phyloP scores from a whole-genome alignment of 1,284 basidiomycete species.

The Amylostereum areolatum region DNA sequence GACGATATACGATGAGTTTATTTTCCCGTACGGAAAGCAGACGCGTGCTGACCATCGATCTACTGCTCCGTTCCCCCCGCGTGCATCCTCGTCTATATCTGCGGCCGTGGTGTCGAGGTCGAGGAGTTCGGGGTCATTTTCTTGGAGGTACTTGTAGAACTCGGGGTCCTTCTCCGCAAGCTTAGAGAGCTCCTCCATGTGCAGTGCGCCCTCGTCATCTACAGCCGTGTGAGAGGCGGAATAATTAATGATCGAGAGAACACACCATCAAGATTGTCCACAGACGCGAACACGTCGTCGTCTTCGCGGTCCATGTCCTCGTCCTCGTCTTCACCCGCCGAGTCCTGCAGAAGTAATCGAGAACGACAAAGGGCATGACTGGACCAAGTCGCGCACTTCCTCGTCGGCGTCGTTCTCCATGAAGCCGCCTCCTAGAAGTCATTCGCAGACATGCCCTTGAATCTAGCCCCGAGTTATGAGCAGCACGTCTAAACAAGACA shows the following conservation, averaged over 20 bases:
- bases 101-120: conserved; percentile 50
- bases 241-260: not conserved
- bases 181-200: conserved; percentile 81
- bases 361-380: too few species aligned
- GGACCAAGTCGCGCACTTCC: not conserved
- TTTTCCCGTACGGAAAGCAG: too few species aligned
- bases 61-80: too few species aligned
- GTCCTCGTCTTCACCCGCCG: too few species aligned
- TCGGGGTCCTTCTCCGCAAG: conserved; percentile 95
- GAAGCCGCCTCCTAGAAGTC: conserved; percentile 78
- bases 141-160: conserved; percentile 96
- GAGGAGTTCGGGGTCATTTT: conserved; percentile 89
- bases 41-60: too few species aligned
- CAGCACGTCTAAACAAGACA: not conserved
- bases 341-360: not conserved
- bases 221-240: conserved; percentile 1
- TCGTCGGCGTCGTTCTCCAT: conserved; percentile 53
- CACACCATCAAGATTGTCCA: conserved; percentile 71
- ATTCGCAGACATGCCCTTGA: conserved; percentile 69
- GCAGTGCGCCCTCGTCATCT: conserved; percentile 62
- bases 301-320: conserved; percentile 22
- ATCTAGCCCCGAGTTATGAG: conserved; percentile 20
- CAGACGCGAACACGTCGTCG: conserved; percentile 55
- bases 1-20: too few species aligned
- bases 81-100: conserved; percentile 33